phyloP scores from a whole-genome alignment of 805 yeast species.

The Metschnikowia borealis region DNA sequence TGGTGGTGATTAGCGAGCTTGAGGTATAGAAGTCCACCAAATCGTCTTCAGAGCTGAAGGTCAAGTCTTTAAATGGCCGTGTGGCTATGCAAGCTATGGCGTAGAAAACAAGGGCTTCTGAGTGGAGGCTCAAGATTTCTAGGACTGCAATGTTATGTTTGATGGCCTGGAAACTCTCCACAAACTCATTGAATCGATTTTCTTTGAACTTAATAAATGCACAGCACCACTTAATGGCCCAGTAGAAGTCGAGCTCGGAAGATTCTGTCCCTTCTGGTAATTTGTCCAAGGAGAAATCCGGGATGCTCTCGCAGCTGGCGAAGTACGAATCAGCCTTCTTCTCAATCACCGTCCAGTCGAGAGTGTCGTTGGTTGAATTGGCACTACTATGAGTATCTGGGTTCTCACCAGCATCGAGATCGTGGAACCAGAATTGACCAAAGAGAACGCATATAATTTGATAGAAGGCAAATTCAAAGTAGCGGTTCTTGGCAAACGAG shows the following conservation, averaged over 20 bases:
- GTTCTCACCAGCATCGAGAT: neutral
- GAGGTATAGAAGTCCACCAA: conserved; percentile 22
- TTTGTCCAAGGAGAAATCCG: conserved; percentile 7
- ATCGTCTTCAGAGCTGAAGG: conserved; percentile 11
- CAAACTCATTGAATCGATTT: conserved; percentile 24
- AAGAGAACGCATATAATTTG: conserved; percentile 22
- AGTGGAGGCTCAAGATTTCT: conserved; percentile 1
- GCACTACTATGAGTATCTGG: neutral
- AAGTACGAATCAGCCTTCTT: conserved; percentile 24
- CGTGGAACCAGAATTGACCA: conserved; percentile 21
- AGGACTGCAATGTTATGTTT: conserved; percentile 3
- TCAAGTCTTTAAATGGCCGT: conserved; percentile 28
- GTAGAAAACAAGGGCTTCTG: conserved; percentile 22
- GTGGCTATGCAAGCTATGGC: conserved; percentile 23
- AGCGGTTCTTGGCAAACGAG: conserved; percentile 22
- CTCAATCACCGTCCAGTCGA: conserved; percentile 15
- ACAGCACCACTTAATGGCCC: conserved; percentile 21
- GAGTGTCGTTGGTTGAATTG: neutral
- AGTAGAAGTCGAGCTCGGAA: conserved; percentile 22
- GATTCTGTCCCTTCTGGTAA: conserved; percentile 4
- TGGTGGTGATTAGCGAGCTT: neutral
- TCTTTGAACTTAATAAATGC: conserved; percentile 24
- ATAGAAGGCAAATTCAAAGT: conserved; percentile 27
- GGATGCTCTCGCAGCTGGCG: conserved; percentile 19
- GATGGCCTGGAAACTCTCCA: conserved; percentile 20